Evolutionary conservation across 805 yeast genomes (phyloP), one percentile per base, ranked within the genome.

Genomic region (Blastobotrys robertii): DNA sequence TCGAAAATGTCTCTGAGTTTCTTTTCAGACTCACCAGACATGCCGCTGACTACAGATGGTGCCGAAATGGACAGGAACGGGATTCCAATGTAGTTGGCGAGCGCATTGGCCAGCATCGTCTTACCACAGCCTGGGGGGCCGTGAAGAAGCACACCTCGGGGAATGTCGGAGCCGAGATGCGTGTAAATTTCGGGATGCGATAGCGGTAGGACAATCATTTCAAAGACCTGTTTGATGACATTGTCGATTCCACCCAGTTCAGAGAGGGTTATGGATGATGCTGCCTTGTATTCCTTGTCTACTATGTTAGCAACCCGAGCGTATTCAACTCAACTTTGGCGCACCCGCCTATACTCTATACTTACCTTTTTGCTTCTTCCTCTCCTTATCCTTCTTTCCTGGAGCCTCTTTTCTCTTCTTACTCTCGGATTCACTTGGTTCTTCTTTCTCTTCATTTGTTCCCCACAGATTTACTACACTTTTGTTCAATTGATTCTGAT

Each of bases 121-220:
- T 92, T 92, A 60, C 98, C 98, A 68, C 98, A 92, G 11, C 98
- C 98, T 1, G 97, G 98, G 0, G 98, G 98, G 0, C 98, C 98
- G 61, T 88, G 94, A n/a, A 92, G 64, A 28, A 92, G 61, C 1
- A 92, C 84, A 35, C 97, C 97, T 19, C 96, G 71, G 13, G 97
- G 95, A 12, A 97, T 97, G 51, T 86, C 95, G 10, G 88, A 88
- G 19, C 97, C 97, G 0, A 95, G 81, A 6, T 88, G 72, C 16
- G 68, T 50, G 58, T 85, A 92, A 1, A 92, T 84, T 60, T 92
- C 98, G 0, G 97, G 97, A 55, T 92, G 97, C 14, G 84, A 64
- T 29, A 92, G 79, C 1, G 98, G 98, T 66, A 90, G 69, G 1
- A 94, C 96, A 1, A 92, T 82, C 32, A 87, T 68, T 60, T 92